Evolutionary conservation across 176 grass and related monocot species (phyloP).

Genomic region (Carex parvula): DNA sequence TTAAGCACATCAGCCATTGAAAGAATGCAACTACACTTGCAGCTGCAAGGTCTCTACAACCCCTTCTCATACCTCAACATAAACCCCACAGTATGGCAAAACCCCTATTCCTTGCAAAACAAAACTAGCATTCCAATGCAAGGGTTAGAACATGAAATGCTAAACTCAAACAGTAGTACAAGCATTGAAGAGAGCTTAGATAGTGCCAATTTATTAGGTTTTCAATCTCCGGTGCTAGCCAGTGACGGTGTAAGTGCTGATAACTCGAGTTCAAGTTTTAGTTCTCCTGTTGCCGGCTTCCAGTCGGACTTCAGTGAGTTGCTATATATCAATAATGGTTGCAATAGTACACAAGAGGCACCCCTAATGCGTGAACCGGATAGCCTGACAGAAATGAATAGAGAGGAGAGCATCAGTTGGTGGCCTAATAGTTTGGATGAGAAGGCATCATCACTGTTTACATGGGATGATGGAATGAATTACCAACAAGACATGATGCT

Average conservation of each 20-base stretch:
- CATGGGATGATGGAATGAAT: constrained; percentile 40
- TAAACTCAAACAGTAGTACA: constrained; percentile 18
- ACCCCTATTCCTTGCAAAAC: constrained; percentile 32
- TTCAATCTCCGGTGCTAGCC: constrained; percentile 30
- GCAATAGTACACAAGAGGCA: constrained; percentile 19
- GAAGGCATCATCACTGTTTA: constrained; percentile 32
- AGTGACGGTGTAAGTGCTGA: constrained; percentile 25
- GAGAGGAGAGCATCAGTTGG: constrained; percentile 33
- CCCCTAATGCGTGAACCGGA: constrained; percentile 37
- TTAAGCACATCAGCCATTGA: constrained; percentile 70
- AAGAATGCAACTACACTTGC: constrained; percentile 93
- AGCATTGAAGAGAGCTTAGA: constrained; percentile 44
- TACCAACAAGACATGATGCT: constrained; percentile 34
- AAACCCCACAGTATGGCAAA: constrained; percentile 28
- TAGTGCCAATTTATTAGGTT: constrained; percentile 42
- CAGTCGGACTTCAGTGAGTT: constrained; percentile 51
- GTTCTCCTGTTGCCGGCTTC: constrained; percentile 17
- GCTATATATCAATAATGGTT: constrained; percentile 36
- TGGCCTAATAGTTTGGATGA: constrained; percentile 22
- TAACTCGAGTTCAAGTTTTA: constrained; percentile 23
- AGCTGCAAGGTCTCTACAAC: constrained; percentile 69
- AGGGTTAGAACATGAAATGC: constrained; percentile 1
- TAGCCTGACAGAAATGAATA: constrained; percentile 25
- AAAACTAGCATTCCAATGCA: constrained; percentile 15
- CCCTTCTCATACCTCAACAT: constrained; percentile 31